Base-by-base conservation (phyloP, 2,329 filamentous ascomycete species). In the Colletotrichum lentis region DNA sequence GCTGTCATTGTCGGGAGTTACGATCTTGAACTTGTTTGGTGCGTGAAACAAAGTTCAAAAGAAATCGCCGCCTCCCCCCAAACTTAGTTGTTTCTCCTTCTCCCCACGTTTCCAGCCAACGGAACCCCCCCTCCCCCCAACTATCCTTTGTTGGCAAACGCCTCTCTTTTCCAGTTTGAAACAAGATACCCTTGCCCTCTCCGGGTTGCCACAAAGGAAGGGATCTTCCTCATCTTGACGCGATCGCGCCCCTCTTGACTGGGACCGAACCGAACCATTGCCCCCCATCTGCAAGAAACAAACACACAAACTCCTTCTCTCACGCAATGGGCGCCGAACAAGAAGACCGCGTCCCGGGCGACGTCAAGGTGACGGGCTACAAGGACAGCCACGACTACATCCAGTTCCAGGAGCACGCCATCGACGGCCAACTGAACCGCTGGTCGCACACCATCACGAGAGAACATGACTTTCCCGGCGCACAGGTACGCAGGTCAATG, bases 381-480 rank as follows among this genome's bases (percentile, higher is more conserved):
- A 84, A 83, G 73, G 78, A 81, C 16, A 84, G 83, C 57, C 70
- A 76, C 44, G 85, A 86, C 71, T 88, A 86, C 73, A 80, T 86
- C 73, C 82, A 83, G 65, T 88, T 86, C 76, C 78, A 81, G 50
- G 78, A 77, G 61, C 78, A 87, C 7, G 84, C 85, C 2, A 78
- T 85, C 0, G 84, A 84, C 16, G 85, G 83, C 2, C 74, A 82
- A 22, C 82, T 98, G 71, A 98, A 98, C 80, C 89, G 91, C 69
- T 97, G 92, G 86, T 97, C 94, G 5, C 88, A 92, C 20, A 90
- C 88, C 52, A 81, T 97, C 69, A 98, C 95, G 12, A 88, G 87
- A 64, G 91, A 86, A 64, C 93, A 97, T 89, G 93, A 97, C 79
- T 97, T 92, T 74, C 94, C 95, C 0, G 95, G 93, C 35, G 94